Evolutionary conservation across 768 basidiomycete genomes (phyloP).

Genomic region (Austroboletus eburneus): DNA sequence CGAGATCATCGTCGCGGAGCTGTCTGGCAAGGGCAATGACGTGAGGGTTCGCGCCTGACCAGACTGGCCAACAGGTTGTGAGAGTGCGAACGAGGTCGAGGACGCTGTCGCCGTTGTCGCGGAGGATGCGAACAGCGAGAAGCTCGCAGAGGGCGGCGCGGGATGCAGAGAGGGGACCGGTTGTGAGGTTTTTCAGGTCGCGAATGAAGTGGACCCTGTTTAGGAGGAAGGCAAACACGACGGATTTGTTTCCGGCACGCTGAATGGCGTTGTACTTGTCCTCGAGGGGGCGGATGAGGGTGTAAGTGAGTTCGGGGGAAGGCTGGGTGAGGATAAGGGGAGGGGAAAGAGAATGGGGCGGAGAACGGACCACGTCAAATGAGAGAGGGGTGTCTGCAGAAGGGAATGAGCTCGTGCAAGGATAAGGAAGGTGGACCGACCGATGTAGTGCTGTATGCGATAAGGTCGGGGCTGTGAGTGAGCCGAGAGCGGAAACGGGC

Average conservation of each 20-base stretch:
- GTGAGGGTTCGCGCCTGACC: constrained; percentile 63
- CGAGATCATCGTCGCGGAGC: constrained; percentile 66
- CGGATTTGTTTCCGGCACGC: constrained; percentile 69
- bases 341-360: neutral
- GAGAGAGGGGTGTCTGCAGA: constrained; percentile 77
- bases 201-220: constrained; percentile 83
- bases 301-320: constrained; percentile 85
- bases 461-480: neutral
- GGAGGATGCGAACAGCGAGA: constrained; percentile 75
- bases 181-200: constrained; percentile 64
- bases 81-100: constrained; percentile 66
- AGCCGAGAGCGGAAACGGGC: neutral
- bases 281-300: constrained; percentile 80
- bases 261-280: constrained; percentile 82
- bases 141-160: constrained; percentile 87
- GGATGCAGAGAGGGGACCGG: constrained; percentile 63
- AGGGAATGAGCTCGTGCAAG: neutral
- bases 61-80: constrained; percentile 80
- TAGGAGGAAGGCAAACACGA: constrained; percentile 85
- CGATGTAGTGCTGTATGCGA: constrained; percentile 64
- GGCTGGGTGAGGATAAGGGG: constrained; percentile 44
- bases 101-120: constrained; percentile 64
- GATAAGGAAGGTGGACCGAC: constrained; percentile 33
- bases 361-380: constrained; percentile 64
- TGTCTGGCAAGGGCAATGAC: constrained; percentile 55